Evolutionary conservation across 208 protist genomes (phyloP), one percentile per base, ranked within the genome.

Genomic region (Trypanosomatidae sp.): DNA sequence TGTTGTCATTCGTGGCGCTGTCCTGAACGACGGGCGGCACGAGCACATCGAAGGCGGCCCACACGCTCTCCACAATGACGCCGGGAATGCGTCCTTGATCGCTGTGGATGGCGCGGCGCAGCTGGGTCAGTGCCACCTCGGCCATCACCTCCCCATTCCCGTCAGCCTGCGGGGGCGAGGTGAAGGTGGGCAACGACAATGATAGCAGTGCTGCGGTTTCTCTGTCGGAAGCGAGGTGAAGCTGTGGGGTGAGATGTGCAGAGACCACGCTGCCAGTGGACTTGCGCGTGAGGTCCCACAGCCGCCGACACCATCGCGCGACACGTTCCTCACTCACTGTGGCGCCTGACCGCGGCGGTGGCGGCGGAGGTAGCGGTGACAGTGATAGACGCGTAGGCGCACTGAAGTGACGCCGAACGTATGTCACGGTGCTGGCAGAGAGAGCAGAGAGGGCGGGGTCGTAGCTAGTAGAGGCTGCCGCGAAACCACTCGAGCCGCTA

Each of bases 11-110:
- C n/a, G 60, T 62, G 36, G 87, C 70, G 77, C 87, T 76, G 25
- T 53, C 30, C 56, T 82, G 80, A 46, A 82, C 69, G 28, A 36
- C 56, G 1, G 77, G 78, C 17, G 85, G 85, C 73, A 94, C 78
- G 55, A 94, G 83, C 3, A 82, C 77, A 55, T 94, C 83, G 49
- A 87, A 91, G 52, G 90, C 82, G 58, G 86, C 64, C 90, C 90
- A 94, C 13, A 92, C 81, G 7, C 81, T 79, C 30, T 90, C 85
- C n/a, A 90, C 85, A n/a, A 92, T 74, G 50, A 70, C 84, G 12
- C 65, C 72, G 22, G 85, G 87, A 22, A 94, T 71, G 36, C 73
- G 80, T 10, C 87, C 85, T 53, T 73, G 68, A 44, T 88, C 87
- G 30, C 78, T 74, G 67, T 74, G 53, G 50, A 92, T 75, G 36